A percentile compares a stretch with the other conserved stretches of the same genome.
Conservation (phyloP, 176 grass and related monocot genomes). For the Calamus simplicifolius region DNA sequence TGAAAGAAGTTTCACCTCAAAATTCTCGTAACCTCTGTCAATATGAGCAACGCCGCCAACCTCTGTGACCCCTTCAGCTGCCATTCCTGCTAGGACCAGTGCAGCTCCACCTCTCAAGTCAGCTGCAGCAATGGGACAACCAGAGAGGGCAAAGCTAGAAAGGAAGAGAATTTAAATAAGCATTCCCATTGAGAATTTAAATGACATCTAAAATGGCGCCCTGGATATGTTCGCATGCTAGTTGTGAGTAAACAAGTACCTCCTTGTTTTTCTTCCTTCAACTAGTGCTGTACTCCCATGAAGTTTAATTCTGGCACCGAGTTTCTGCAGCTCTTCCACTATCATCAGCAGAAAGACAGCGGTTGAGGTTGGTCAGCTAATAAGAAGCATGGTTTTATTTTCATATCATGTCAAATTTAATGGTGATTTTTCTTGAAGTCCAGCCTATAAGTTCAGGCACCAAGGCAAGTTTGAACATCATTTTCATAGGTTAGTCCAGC, state of each 20-base stretch:
- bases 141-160: constrained; percentile 9
- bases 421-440: too few relatives aligned
- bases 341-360: not conserved
- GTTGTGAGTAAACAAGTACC: not conserved
- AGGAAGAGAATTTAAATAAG: not conserved
- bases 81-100: constrained; percentile 11
- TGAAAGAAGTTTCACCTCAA: constrained; percentile 8
- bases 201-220: too few relatives aligned
- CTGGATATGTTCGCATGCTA: too few relatives aligned
- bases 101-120: constrained; percentile 19
- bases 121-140: constrained; percentile 3
- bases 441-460: too few relatives aligned
- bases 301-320: constrained; percentile 11
- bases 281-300: constrained; percentile 1
- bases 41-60: constrained; percentile 8
- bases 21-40: constrained; percentile 13
- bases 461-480: too few relatives aligned
- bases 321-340: constrained; percentile 15
- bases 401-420: too few relatives aligned
- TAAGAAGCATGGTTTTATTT: too few relatives aligned
- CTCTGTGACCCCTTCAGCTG: constrained; percentile 7
- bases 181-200: too few relatives aligned
- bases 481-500: too few relatives aligned
- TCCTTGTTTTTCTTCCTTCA: constrained; percentile 4
- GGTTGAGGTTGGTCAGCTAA: too few relatives aligned